phyloP scores from a whole-genome alignment of 2,329 filamentous ascomycete species.

The Microsporum canis region DNA sequence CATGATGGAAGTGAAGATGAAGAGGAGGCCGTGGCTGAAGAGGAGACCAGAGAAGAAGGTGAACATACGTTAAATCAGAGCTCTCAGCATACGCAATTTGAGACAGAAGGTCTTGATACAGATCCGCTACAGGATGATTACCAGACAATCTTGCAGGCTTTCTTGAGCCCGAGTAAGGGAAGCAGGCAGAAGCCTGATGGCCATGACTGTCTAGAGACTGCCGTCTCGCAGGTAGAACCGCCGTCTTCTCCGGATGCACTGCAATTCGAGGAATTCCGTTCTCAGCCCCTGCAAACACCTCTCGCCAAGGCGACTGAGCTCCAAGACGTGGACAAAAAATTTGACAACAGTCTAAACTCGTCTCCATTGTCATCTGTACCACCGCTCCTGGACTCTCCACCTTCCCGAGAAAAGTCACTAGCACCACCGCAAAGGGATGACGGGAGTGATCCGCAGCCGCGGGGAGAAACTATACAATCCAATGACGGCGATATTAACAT shows the following conservation, averaged over 20 bases:
- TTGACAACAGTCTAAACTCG: constrained; percentile 15
- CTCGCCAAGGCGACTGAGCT: background rate
- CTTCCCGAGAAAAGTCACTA: background rate
- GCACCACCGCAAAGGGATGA: background rate
- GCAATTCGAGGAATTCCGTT: constrained; percentile 20
- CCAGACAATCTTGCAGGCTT: background rate
- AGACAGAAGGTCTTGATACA: background rate
- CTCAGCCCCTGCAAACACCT: constrained; percentile 6
- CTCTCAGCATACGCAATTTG: background rate
- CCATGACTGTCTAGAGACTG: background rate
- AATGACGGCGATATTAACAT: background rate
- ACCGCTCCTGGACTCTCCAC: constrained; percentile 13
- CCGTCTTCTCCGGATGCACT: constrained; percentile 30
- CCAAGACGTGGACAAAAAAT: background rate
- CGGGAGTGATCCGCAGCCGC: background rate
- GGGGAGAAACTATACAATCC: no score
- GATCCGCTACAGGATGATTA: background rate
- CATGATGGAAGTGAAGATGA: background rate
- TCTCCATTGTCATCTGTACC: constrained; percentile 31
- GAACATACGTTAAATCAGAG: background rate
- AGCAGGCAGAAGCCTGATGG: background rate
- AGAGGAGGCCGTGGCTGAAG: background rate
- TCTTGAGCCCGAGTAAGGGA: constrained; percentile 2
- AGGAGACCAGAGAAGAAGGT: background rate
- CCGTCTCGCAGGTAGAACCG: background rate